phyloP scores from a whole-genome alignment of 2,329 filamentous ascomycete genomes.

The Cordyceps tenuipes region DNA sequence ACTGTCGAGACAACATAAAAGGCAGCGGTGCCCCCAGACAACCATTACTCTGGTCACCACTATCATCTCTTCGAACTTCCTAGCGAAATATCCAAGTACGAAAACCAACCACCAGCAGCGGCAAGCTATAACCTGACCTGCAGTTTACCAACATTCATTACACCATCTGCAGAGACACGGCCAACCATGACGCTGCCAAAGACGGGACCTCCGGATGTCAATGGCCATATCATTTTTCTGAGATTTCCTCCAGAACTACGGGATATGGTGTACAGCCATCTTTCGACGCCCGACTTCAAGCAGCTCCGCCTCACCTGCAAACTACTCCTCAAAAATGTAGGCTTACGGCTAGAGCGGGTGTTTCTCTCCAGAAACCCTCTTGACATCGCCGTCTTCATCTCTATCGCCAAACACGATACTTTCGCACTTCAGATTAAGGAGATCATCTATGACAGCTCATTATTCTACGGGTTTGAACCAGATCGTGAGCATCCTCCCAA shows the following conservation, averaged over 20 bases:
- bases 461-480: no score
- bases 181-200: no score
- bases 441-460: not conserved
- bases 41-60: not conserved
- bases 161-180: no score
- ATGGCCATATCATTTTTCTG: not conserved
- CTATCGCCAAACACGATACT: not conserved
- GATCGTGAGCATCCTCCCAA: no score
- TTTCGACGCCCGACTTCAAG: not conserved
- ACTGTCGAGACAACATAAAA: not conserved
- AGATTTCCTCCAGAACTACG: not conserved
- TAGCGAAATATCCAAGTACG: no score
- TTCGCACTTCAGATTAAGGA: not conserved
- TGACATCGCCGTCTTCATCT: not conserved
- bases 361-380: not conserved
- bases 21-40: no score
- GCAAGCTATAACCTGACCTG: no score
- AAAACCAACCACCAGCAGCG: no score
- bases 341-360: not conserved
- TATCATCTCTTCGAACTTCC: no score
- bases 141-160: no score
- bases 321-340: accelerated
- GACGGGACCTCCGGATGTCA: no score
- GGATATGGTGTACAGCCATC: no score
- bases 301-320: not conserved